Evolutionary conservation across 257 asterid genomes (phyloP), one percentile per base, ranked within the genome.

Genomic region (Henckelia pumila): DNA sequence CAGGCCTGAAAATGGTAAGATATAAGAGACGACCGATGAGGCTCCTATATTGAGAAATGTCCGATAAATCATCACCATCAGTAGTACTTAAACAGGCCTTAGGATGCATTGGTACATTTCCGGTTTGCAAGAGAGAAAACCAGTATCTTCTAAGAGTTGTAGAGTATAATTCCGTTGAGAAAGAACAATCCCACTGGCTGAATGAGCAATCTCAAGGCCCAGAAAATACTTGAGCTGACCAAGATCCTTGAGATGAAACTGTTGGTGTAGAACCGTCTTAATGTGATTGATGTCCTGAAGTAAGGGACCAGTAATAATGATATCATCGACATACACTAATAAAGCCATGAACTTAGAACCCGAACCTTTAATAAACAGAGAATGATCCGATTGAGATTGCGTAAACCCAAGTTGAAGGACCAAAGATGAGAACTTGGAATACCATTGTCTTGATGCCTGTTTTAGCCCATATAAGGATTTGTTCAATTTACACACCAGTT

Each of bases 221-320:
- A 24, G n/a, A 1, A 57, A 57, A 2, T 24, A 57, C 4, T 57
- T 57, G 3, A 57, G 6, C 1, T 17, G 6, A 2, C 62, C 62
- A 1, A 57, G 17, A 3, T 57, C 33, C 2, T 57, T 9, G 2
- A 57, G 8, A 0, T 57, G 6, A 3, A 57, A 57, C 10, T 57
- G 19, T 1, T 20, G 7, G 21, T 23, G 62, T 7, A 57, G 0
- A 2, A 5, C 1, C 6, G 1, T 1, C 2, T 33, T 33, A 8
- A 33, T 1, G 3, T 0, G 1, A 2, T 7, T 2, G 0, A 33
- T 33, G 0, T 8, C 2, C 0, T 33, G 40, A 0, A 8, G 3
- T 1, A 13, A 33, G 3, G 40, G 40, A 0, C 40, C 13, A 8
- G 40, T 33, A 13, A 33, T 8, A 0, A 33, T 7, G 13, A 33